Evolutionary conservation across 306 rosid genomes (phyloP).

Genomic region (Malus fusca): DNA sequence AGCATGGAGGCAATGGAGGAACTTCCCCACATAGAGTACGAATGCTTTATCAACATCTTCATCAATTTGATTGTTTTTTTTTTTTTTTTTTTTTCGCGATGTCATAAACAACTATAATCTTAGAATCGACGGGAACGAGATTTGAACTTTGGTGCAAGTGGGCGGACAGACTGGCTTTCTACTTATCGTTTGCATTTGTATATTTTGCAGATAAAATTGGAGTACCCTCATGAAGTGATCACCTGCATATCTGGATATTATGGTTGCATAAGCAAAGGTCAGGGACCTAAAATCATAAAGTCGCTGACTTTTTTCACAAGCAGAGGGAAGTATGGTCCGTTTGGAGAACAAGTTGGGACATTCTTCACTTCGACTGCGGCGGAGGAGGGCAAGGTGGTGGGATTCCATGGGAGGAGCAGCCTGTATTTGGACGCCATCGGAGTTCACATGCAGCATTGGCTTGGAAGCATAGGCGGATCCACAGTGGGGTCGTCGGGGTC

Average conservation of each 20-base stretch:
- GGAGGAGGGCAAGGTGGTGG: slow-evolving; percentile 81
- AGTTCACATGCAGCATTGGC: slow-evolving; percentile 95
- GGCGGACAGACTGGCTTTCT: background rate
- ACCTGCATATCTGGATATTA: slow-evolving; percentile 69
- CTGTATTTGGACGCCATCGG: slow-evolving; percentile 87
- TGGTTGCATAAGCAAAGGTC: slow-evolving; percentile 42
- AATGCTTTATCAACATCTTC: background rate
- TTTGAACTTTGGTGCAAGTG: background rate
- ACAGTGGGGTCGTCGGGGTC: too few relatives aligned
- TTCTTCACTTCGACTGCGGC: slow-evolving; percentile 84
- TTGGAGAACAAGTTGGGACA: slow-evolving; percentile 76
- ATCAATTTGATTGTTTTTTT: background rate
- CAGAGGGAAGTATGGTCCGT: slow-evolving; percentile 87
- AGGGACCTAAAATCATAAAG: slow-evolving; percentile 41
- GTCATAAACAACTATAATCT: too few relatives aligned
- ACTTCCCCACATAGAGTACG: slow-evolving; percentile 53
- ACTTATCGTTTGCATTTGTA: background rate
- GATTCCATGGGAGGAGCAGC: slow-evolving; percentile 83
- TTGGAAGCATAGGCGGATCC: too few relatives aligned
- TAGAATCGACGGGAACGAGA: too few relatives aligned
- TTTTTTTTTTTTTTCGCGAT: too few relatives aligned
- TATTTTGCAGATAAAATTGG: slow-evolving; percentile 59
- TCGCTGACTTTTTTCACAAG: slow-evolving; percentile 67
- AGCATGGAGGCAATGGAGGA: slow-evolving; percentile 81
- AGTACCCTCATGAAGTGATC: slow-evolving; percentile 77